These are phyloP conservation scores for Dillenia turbinata DNA, from an alignment of 164 flowering plant genomes.

Conservation along the genomic window DNA sequence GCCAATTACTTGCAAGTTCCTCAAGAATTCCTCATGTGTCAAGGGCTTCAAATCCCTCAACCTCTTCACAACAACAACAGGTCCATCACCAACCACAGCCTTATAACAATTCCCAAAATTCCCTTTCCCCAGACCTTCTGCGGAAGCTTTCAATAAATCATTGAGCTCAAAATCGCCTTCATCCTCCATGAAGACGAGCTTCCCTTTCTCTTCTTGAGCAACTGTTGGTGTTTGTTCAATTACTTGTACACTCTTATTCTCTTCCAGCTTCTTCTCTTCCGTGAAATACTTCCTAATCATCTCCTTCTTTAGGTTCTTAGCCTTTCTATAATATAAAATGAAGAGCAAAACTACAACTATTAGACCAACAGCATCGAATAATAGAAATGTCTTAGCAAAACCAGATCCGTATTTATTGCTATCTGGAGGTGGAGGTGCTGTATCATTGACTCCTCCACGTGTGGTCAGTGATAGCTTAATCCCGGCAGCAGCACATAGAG, in stretches of 20 bases:
- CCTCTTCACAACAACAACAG: slow-evolving; percentile 51
- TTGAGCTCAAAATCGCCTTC: slow-evolving; percentile 33
- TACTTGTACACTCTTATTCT: neutral
- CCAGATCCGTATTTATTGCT: neutral
- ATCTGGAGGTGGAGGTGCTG: neutral
- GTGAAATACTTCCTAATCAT: neutral
- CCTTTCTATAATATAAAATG: slow-evolving; percentile 26
- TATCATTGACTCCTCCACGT: too few relatives aligned
- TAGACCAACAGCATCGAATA: slow-evolving; percentile 26
- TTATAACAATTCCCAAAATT: slow-evolving; percentile 50
- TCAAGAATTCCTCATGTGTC: slow-evolving; percentile 38
- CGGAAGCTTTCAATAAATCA: slow-evolving; percentile 62
- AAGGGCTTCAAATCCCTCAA: slow-evolving; percentile 48
- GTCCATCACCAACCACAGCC: slow-evolving; percentile 34
- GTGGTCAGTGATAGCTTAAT: too few relatives aligned
- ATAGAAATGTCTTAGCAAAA: slow-evolving; percentile 12
- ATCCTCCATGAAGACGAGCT: slow-evolving; percentile 32
- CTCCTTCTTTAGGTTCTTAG: slow-evolving; percentile 16
- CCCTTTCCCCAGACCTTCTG: slow-evolving; percentile 65
- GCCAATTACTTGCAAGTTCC: slow-evolving; percentile 31
- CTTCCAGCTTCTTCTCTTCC: neutral
- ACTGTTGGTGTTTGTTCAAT: slow-evolving; percentile 1
- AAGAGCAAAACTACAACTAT: slow-evolving; percentile 23
- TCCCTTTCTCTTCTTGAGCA: slow-evolving; percentile 21
- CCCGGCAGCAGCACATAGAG: slow-evolving; percentile 5